Evolutionary conservation across 495 filamentous ascomycete genomes (phyloP), one percentile per base, ranked within the genome.

Genomic region (Hypoxylon fuscum): DNA sequence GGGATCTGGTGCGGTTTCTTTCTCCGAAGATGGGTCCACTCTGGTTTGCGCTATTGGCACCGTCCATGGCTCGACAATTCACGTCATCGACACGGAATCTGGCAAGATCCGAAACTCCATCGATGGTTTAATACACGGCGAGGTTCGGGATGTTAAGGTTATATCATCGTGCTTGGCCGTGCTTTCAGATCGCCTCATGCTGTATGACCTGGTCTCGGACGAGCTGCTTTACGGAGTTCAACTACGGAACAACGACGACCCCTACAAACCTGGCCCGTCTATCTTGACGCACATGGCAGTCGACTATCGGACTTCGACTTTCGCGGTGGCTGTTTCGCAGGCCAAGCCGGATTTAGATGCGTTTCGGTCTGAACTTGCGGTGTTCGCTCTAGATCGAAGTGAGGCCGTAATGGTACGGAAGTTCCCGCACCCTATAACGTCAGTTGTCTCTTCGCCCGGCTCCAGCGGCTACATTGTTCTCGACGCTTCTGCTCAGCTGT

Each of bases 11-110:
- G 75, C 79, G 41, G 71, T 96, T 40, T 77, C 86, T 14, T 96
- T 90, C 72, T 96, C 94, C 1, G 83, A 89, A 51, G 95, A 98
- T 73, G 93, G 92, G 1, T 97, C 96, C 3, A 81, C 91, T 1
- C 79, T 98, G 22, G 95, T 91, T 25, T 87, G 76, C 58, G 77
- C 80, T 22, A 66, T 76, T 20, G 76, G 75, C 14, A 68, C 73
- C 20, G 47, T 71, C 14, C 72, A 79, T 9, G 74, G 79, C 20
- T 82, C 79, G 3, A 68, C 82, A 10, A 65, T 90, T 18, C 80
- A 87, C 53, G 74, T 90, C 37, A 80, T 91, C 54, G 83, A 90
- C 64, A 77, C 87, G 2, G 73, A 75, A 45, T 81, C 79, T 1
- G 88, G 88, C 1, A 68, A 65, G 15, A 72, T 90, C 49, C 77